Percentiles rank a stretch among this genome's conserved stretches.
phyloP scores from a whole-genome alignment of 495 filamentous ascomycete species.

The Staphylotrichum tortipilum region DNA sequence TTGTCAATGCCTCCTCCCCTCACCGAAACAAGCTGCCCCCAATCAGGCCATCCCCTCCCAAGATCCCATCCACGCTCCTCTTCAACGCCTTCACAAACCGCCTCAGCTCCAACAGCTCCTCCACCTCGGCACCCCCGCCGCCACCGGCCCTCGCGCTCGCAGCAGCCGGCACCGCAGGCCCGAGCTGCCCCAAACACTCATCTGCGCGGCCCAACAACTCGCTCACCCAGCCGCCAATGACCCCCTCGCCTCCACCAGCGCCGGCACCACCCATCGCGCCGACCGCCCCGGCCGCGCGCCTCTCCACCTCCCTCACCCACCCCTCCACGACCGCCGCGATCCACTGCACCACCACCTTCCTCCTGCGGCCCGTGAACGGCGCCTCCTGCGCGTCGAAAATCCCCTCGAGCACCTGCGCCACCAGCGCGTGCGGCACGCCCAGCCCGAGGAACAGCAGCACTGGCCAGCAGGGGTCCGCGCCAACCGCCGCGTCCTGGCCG shows the following conservation, averaged over 20 bases:
- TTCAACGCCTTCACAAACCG: slow-evolving; percentile 16
- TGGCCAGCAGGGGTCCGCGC: slow-evolving; percentile 60
- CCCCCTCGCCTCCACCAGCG: slow-evolving; percentile 3
- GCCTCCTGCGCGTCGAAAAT: slow-evolving; percentile 78
- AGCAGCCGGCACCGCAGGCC: neutral
- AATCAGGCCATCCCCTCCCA: slow-evolving; percentile 5
- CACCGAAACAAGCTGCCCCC: slow-evolving; percentile 21
- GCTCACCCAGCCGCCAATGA: slow-evolving; percentile 33
- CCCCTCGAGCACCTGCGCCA: slow-evolving; percentile 68
- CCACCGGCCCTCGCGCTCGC: neutral
- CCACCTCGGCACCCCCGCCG: slow-evolving; percentile 11
- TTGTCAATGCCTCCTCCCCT: too few relatives aligned
- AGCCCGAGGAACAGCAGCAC: slow-evolving; percentile 72
- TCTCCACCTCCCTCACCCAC: slow-evolving; percentile 36
- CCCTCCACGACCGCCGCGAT: slow-evolving; percentile 28
- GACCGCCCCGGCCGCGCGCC: slow-evolving; percentile 23
- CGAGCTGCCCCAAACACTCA: slow-evolving; percentile 22
- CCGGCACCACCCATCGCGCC: slow-evolving; percentile 1
- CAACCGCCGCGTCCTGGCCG: slow-evolving; percentile 55
- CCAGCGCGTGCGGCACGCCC: slow-evolving; percentile 61
- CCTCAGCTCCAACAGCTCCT: slow-evolving; percentile 21
- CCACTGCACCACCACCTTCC: slow-evolving; percentile 36
- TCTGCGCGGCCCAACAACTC: slow-evolving; percentile 35
- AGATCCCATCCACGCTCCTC: slow-evolving; percentile 20
- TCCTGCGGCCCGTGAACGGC: slow-evolving; percentile 61